A percentile compares a stretch with the other conserved stretches of the same genome.
These are phyloP conservation scores for Saccharomyces eubayanus DNA, from an alignment of 805 yeast genomes.

Conservation along the genomic window DNA sequence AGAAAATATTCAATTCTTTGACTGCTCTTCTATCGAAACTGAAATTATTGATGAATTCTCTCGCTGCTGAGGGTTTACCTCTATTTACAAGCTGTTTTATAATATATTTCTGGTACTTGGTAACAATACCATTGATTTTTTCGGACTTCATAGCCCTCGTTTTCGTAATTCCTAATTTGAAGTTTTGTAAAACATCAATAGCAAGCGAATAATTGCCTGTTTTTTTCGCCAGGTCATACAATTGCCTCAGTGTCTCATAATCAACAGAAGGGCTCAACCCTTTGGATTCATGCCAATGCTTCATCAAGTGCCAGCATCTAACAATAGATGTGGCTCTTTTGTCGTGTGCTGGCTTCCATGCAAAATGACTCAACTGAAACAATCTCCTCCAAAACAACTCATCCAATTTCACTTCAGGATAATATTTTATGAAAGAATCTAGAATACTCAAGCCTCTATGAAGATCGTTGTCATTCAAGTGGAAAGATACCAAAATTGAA, in stretches of 20 bases:
- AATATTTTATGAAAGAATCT: slow-evolving; percentile 13
- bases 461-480: slow-evolving; percentile 10
- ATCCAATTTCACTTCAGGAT: slow-evolving; percentile 16
- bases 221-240: slow-evolving; percentile 9
- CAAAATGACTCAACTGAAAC: slow-evolving; percentile 12
- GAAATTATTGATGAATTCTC: slow-evolving; percentile 20
- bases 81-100: slow-evolving; percentile 13
- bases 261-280: slow-evolving; percentile 11
- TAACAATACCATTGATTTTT: slow-evolving; percentile 8
- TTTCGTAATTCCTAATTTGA: neutral
- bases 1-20: slow-evolving; percentile 3
- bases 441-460: slow-evolving; percentile 11
- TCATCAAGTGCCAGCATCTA: slow-evolving; percentile 20
- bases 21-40: slow-evolving; percentile 10
- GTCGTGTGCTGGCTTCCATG: slow-evolving; percentile 13
- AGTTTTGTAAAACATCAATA: slow-evolving; percentile 8
- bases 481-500: slow-evolving; percentile 18
- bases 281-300: slow-evolving; percentile 16
- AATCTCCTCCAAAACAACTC: slow-evolving; percentile 23
- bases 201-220: slow-evolving; percentile 17
- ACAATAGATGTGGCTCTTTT: slow-evolving; percentile 11
- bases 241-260: slow-evolving; percentile 10
- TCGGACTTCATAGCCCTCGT: neutral
- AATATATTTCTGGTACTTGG: slow-evolving; percentile 17
- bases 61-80: slow-evolving; percentile 8